Base-by-base conservation (phyloP, 2,329 filamentous ascomycete genomes). In the Diaporthe destruens region DNA sequence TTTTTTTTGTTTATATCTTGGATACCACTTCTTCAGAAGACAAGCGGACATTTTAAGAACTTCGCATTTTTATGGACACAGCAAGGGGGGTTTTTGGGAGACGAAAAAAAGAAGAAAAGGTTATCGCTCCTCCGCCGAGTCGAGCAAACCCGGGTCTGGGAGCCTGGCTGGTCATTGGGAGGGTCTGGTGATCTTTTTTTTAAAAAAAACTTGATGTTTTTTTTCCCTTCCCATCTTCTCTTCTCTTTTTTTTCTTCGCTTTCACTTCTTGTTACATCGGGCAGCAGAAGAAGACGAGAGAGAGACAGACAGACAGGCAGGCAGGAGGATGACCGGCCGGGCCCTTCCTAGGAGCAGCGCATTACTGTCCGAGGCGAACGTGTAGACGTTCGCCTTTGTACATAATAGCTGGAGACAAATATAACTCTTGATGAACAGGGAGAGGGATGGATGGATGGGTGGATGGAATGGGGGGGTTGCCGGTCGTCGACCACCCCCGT, bases 21-120 rank as follows among this genome's bases (percentile, higher is more conserved):
- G 72, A 74, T 74, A 74, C 72, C 72, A 74, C 66, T 74, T 74
- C 65, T 72, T 74, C 53, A 49, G 65, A 57, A 57, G 68, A 44
- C 55, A 39, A 39, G 68, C 68, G 66, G 68, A 72, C 68, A 59
- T 53, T 72, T 42, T 18, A 53, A 71, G 70, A 59, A 59, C n/a
- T 69, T 70, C 65, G 70, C 65, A 72, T 71, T 72, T 72, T 66
- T 70, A 66, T 72, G 71, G 66, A 70, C 55, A 70, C 65, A 53
- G 61, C 49, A 25, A 65, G 44, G 55, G 49, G 20, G 47, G 32
- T n/a, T 47, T 49, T 57, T 39, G 44, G 68, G 53, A 36, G 47
- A 49, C 53, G 49, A 42, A 14, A 49, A 65, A 55, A 29, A 29
- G 29, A 70, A 25, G 44, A 61, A 67, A 67, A 47, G n/a, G 51